Conservation (phyloP, 1,139 yeast species). For the Hansenula lynferdii region DNA sequence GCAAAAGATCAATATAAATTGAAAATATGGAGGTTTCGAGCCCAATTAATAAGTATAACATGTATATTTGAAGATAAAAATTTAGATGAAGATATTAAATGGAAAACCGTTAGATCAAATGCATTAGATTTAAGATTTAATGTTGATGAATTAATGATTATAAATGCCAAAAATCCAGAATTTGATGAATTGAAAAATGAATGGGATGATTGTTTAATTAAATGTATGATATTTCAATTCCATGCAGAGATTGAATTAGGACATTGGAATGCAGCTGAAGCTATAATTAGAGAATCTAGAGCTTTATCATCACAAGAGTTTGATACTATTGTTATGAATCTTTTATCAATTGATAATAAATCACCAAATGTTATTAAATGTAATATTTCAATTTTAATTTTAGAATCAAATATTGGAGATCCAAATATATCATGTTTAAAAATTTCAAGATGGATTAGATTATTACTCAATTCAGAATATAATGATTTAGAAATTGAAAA, state of each 20-base stretch:
- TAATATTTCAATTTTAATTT: conserved; percentile 4
- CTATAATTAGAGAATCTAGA: conserved; percentile 12
- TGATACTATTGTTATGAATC: conserved; percentile 15
- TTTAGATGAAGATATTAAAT: conserved; percentile 6
- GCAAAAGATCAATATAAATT: conserved; percentile 9
- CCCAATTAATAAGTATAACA: conserved; percentile 13
- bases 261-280: conserved; percentile 10
- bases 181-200: conserved; percentile 7
- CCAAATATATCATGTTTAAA: conserved; percentile 4
- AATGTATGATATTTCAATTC: conserved; percentile 15
- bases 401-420: conserved; percentile 11
- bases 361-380: conserved; percentile 7
- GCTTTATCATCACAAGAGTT: conserved; percentile 8
- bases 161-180: conserved; percentile 8
- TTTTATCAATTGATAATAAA: conserved; percentile 5
- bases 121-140: conserved; percentile 12
- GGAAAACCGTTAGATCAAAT: conserved; percentile 11
- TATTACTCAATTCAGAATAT: conserved; percentile 9
- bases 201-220: conserved; percentile 13
- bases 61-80: conserved; percentile 10
- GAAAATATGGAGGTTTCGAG: conserved; percentile 17
- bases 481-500: conserved; percentile 4
- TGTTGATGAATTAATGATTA: conserved; percentile 15
- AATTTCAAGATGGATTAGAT: conserved; percentile 17
- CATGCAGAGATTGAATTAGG: conserved; percentile 16